Conservation (phyloP, 2,329 filamentous ascomycete species). For the Nothophoma quercina region DNA sequence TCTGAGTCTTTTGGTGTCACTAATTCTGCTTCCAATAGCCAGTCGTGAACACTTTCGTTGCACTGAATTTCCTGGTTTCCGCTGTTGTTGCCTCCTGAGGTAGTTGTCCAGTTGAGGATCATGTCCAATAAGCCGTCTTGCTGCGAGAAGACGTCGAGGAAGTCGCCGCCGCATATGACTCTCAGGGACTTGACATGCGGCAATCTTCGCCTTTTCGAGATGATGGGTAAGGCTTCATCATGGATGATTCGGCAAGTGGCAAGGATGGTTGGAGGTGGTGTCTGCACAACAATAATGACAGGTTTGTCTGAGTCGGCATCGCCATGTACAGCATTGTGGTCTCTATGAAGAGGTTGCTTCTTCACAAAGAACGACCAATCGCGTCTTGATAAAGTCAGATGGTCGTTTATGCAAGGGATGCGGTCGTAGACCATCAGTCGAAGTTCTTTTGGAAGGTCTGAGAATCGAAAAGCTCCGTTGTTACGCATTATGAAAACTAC, state of each 20-base stretch:
- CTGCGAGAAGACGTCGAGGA: constrained; percentile 16
- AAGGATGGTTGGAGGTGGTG: constrained; percentile 5
- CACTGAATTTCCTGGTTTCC: neutral
- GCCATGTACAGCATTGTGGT: constrained; percentile 1
- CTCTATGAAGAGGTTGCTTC: constrained; percentile 14
- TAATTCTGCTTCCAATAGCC: constrained; percentile 1
- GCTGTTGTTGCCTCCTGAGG: neutral
- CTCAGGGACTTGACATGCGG: constrained; percentile 1
- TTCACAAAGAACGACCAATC: constrained; percentile 17
- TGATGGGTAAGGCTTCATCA: constrained; percentile 9
- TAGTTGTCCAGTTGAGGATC: constrained; percentile 5
- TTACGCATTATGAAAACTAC: neutral
- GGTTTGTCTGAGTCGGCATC: constrained; percentile 11
- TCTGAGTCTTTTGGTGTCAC: constrained; percentile 1
- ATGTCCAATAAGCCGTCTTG: constrained; percentile 10
- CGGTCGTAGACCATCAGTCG: constrained; percentile 21
- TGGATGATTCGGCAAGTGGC: constrained; percentile 10
- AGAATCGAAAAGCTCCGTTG: constrained; percentile 1
- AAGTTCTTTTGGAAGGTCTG: constrained; percentile 21
- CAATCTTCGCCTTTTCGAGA: neutral
- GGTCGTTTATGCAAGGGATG: constrained; percentile 13
- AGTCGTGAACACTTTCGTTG: constrained; percentile 5
- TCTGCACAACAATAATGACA: constrained; percentile 3
- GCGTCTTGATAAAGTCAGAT: constrained; percentile 8
- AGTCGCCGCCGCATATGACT: constrained; percentile 8